Evolutionary conservation across 2,329 filamentous ascomycete genomes (phyloP), one percentile per base, ranked within the genome.

Genomic region (Cryphonectria parasitica): DNA sequence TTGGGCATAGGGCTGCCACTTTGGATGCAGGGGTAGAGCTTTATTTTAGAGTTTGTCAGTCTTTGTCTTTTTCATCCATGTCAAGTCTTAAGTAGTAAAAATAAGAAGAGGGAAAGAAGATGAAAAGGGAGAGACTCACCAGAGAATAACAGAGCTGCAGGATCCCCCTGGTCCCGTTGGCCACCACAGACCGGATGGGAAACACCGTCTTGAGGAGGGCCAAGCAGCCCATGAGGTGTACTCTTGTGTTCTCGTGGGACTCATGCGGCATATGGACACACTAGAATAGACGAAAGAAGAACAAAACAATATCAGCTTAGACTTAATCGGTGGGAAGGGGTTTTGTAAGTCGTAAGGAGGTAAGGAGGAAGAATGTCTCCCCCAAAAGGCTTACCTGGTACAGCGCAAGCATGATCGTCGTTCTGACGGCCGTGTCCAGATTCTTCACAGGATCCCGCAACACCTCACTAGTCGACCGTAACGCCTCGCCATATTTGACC

Each of bases 381-480:
- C n/a, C n/a, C n/a, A n/a, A n/a, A n/a, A n/a, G n/a, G n/a, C n/a
- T 75, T 78, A 90, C 88, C 82, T 91, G 88, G 72, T 88, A 91
- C 77, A 90, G 82, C 63, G 88, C 87, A 73, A 91, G 83, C 74
- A 88, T 82, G 58, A 90, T 81, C 41, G 90, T 85, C 10, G 85
- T 79, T 39, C 84, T 82, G 73, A 88, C 81, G 22, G 86, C 82
- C 13, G 85, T 81, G 62, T 84, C 79, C 31, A 84, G 75, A 67
- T 79, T 78, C 49, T 76, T 74, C 39, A 78, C 71, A 31, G 79
- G 74, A 45, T 80, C 75, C 68, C 76, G 75, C 70, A 87, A 79
- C 8, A 83, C 76, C 69, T 80, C 77, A 7, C 82, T 80, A 2
- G 83, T 85, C 67, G 83, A 80, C 56, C 82, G 83, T 52, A 91